A percentile compares a stretch with the other conserved stretches of the same genome.
Conservation (phyloP, 768 basidiomycete species). For the Tephrocybe rancida region DNA sequence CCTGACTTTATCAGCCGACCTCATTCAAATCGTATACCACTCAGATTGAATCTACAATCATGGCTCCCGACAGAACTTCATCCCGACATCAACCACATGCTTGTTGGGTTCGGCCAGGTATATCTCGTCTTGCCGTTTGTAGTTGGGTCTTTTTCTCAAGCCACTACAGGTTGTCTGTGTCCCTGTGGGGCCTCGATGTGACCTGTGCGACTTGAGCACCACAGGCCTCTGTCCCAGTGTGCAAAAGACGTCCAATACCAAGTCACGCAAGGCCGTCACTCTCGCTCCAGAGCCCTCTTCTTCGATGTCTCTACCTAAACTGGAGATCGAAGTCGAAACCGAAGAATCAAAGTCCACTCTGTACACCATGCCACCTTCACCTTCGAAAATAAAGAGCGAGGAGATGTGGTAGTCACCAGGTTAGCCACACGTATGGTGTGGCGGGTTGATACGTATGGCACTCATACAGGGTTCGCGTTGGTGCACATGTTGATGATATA, state of each 20-base stretch:
- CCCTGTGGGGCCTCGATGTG: constrained; percentile 67
- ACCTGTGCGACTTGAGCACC: constrained; percentile 57
- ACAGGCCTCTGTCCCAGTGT: constrained; percentile 72
- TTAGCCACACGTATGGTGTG: background rate
- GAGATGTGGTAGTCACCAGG: constrained; percentile 9
- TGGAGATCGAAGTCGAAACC: constrained; percentile 36
- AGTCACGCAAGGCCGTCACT: constrained; percentile 26
- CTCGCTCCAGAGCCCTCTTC: constrained; percentile 2
- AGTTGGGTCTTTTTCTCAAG: background rate
- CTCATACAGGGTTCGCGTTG: no score
- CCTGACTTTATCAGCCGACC: background rate
- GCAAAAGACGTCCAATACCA: constrained; percentile 20
- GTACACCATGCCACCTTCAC: constrained; percentile 3
- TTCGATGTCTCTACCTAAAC: constrained; percentile 27
- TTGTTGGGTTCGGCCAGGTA: constrained; percentile 89
- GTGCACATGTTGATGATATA: no score
- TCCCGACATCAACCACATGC: constrained; percentile 74
- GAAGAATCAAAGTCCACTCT: constrained; percentile 17
- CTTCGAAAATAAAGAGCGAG: constrained; percentile 3
- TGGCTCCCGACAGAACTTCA: constrained; percentile 81
- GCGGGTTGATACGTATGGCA: no score
- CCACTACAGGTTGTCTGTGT: constrained; percentile 60
- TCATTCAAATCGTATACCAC: background rate
- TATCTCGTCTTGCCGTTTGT: constrained; percentile 5
- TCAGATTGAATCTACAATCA: constrained; percentile 75